Evolutionary conservation across 139 green algal species (phyloP).

Genomic region (Asterochloris erici): DNA sequence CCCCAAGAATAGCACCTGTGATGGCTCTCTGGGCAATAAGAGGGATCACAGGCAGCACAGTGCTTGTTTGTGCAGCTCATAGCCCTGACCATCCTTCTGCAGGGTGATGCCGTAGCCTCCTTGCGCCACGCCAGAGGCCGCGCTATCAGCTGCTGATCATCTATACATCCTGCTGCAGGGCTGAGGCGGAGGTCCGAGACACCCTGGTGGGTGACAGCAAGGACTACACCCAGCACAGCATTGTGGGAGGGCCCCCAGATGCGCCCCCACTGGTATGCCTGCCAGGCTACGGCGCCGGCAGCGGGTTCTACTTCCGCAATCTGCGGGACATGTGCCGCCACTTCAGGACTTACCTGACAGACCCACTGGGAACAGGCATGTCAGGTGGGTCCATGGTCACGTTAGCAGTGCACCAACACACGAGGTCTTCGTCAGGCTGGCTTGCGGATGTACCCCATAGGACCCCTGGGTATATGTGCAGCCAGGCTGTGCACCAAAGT

Average conservation of each 20-base stretch:
- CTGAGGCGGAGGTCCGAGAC: conserved; percentile 27
- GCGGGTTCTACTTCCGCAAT: conserved; percentile 62
- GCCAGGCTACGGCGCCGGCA: conserved; percentile 70
- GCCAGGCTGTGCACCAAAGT: no score
- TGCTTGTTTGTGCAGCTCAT: background rate
- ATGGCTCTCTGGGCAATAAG: no score
- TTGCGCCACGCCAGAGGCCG: background rate
- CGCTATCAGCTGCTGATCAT: background rate
- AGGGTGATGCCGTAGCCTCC: background rate
- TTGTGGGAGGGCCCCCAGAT: conserved; percentile 25
- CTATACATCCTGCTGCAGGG: conserved; percentile 11
- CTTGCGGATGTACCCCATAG: no score
- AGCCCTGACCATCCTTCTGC: background rate
- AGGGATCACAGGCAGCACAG: background rate
- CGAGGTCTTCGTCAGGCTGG: background rate
- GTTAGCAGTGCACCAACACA: background rate
- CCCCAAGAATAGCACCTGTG: no score
- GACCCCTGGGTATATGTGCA: no score
- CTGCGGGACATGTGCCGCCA: conserved; percentile 42
- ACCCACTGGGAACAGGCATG: conserved; percentile 83
- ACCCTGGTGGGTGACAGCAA: conserved; percentile 38
- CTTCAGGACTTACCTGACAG: conserved; percentile 62
- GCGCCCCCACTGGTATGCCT: conserved; percentile 59
- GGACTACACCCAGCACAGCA: conserved; percentile 69
- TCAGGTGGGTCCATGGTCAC: conserved; percentile 33